Conservation (phyloP, 495 filamentous ascomycete genomes). For the Trichocladium uniseriatum region DNA sequence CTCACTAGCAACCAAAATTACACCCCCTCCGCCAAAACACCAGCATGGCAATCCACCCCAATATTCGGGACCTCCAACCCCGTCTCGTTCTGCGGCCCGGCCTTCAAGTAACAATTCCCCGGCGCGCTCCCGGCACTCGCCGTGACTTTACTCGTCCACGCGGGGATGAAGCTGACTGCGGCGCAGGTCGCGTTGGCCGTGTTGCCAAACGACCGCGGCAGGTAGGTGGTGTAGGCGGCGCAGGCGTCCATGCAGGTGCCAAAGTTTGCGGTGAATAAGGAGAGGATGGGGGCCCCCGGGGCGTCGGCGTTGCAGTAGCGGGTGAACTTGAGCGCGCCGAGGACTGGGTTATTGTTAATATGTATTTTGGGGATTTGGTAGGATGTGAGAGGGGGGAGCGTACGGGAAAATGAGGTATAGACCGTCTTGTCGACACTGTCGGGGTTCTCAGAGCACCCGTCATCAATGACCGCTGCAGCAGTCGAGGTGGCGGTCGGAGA, state of each 20-base stretch:
- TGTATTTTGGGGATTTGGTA: too few relatives aligned
- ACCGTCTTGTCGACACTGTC: conserved; percentile 21
- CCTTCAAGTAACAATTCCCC: conserved; percentile 41
- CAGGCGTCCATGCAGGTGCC: conserved; percentile 41
- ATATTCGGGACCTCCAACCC: conserved; percentile 24
- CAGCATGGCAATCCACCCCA: conserved; percentile 20
- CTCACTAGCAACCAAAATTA: neutral
- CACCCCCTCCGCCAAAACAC: conserved; percentile 5
- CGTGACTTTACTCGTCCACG: conserved; percentile 30
- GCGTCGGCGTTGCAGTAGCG: conserved; percentile 36
- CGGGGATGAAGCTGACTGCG: conserved; percentile 36
- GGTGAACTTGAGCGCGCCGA: conserved; percentile 24
- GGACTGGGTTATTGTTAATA: too few relatives aligned
- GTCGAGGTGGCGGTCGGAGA: conserved; percentile 6
- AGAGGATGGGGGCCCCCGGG: conserved; percentile 21
- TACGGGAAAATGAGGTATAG: conserved; percentile 22
- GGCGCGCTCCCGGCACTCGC: conserved; percentile 25
- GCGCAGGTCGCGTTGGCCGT: conserved; percentile 28
- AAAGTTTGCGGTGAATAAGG: conserved; percentile 35
- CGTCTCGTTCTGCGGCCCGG: conserved; percentile 27
- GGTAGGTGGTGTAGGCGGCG: conserved; percentile 32
- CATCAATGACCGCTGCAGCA: conserved; percentile 21
- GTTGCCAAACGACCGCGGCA: conserved; percentile 19
- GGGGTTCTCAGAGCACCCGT: conserved; percentile 29
- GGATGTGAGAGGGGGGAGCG: conserved; percentile 1